Evolutionary conservation across 2,329 filamentous ascomycete species (phyloP), one percentile per base, ranked within the genome.

Genomic region (Calonectria henricotiae): DNA sequence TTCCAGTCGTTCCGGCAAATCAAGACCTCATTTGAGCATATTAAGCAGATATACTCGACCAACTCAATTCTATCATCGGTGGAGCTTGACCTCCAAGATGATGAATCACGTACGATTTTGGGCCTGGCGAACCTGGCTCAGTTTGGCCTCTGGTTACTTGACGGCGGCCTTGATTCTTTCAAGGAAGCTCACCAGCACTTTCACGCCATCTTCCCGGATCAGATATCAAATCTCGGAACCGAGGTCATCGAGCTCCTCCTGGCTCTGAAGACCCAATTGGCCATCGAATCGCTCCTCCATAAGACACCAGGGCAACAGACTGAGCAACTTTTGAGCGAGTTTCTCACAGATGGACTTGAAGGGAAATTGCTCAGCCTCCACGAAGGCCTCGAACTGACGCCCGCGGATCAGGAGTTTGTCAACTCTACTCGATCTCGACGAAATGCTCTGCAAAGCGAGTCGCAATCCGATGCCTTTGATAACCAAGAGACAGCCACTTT

Each of bases 271-370:
- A 85, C 85, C 0, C 85, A 86, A 60, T 77, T 82, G 68, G 81
- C 91, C 61, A 90, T 93, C 69, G 83, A 87, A 54, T 84, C 85
- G 12, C 82, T 92, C 23, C 83, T 86, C 47, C 83, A 82, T 7
- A 80, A 87, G 58, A 83, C 85, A 0, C 88, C 87, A 65, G 87
- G 85, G 17, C 81, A 89, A 62, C 76, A 77, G 17, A 82, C 85
- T 15, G 88, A 89, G 15, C 87, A 89, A 17, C 82, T 87, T 20
- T 78, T 92, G 17, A 86, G 87, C 12, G 87, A 90, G 64, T 85
- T 89, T 3, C 85, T 94, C 41, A 84, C 87, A 7, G 82, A 86
- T 9, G 84, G 92, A 5, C 80, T 93, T 2, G 86, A 92, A 30
- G 84, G 85, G 12, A 82, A 82, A 51, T 74, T 88, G 55, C 83